Evolutionary conservation across 164 flowering plant genomes (phyloP), one percentile per base, ranked within the genome.

Genomic region (Kalanchoe fedtschenkoi): DNA sequence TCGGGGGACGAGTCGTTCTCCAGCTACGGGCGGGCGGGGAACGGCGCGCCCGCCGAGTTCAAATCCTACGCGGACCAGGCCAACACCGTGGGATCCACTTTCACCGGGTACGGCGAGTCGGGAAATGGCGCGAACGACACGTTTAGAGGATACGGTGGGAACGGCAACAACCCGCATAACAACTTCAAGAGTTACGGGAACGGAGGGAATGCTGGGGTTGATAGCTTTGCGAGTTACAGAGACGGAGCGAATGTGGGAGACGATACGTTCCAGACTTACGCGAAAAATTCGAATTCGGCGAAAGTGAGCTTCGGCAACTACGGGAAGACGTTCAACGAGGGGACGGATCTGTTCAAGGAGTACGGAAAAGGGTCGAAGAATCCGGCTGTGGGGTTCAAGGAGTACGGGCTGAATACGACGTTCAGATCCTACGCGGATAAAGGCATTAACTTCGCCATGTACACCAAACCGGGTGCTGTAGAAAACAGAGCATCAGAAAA

Each of bases 231-330:
- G 1, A 78, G 71, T 38, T 91, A 92, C 64, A 70, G 93, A 62
- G 82, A 88, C 41, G 55, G 70, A 17, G 76, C 96, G 0, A 89
- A 89, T 61, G 86, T 80, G 2, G 96, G 96, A 0, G 82, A 74
- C 15, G 91, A 86, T 44, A 41, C 84, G 1, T 92, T 92, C 55
- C 72, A 61, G n/a, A 78, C 91, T 7, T 89, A 92, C 61, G 93
- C 76, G 0, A 81, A 67, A 74, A 70, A 71, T 17, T 73, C 91
- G 5, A 80, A 73, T 26, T 55, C 86, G 0, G 83, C 62, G 10
- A 75, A 73, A 44, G 76, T 69, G 10, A 72, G 60, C 34, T 92
- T 92, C 59, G 61, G 56, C 1, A 83, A 81, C 58, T 92, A 92
- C 47, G 98, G 96, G 0, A 82, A 82, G 33, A 72, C 93, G 0